Evolutionary conservation across 352 stramenopile genomes (phyloP).

Genomic region (Phytophthora citrophthora): DNA sequence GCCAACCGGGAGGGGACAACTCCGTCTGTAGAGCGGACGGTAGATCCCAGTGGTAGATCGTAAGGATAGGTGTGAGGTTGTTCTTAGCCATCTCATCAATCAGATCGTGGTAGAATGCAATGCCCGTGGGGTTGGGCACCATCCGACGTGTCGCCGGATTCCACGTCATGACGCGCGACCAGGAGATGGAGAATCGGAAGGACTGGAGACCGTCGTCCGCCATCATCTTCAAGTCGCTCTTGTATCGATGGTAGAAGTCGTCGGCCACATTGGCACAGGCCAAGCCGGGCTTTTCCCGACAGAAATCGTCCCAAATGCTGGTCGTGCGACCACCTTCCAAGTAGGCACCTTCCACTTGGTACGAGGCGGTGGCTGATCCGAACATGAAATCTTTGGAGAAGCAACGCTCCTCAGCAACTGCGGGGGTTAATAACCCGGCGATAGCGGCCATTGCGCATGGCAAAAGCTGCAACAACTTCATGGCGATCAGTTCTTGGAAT

Average conservation of each 20-base stretch:
- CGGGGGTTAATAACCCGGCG: slow-evolving; percentile 5
- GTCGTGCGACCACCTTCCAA: slow-evolving; percentile 74
- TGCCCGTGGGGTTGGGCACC: slow-evolving; percentile 80
- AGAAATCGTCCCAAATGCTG: slow-evolving; percentile 94
- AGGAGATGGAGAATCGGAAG: slow-evolving; percentile 95
- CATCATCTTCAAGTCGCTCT: slow-evolving; percentile 94
- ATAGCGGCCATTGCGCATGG: slow-evolving; percentile 17
- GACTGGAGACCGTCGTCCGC: slow-evolving; percentile 87
- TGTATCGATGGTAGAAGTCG: slow-evolving; percentile 93
- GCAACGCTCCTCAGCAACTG: slow-evolving; percentile 32
- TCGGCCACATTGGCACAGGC: slow-evolving; percentile 92
- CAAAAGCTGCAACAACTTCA: slow-evolving; percentile 19
- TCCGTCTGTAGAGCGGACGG: slow-evolving; percentile 83
- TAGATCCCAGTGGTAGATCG: slow-evolving; percentile 95
- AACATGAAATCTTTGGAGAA: slow-evolving; percentile 74
- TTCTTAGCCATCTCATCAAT: slow-evolving; percentile 83
- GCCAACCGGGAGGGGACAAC: slow-evolving; percentile 67
- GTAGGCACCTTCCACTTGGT: slow-evolving; percentile 92
- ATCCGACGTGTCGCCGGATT: slow-evolving; percentile 52
- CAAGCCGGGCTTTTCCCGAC: slow-evolving; percentile 56
- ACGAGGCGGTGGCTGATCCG: slow-evolving; percentile 86
- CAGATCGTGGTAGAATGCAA: slow-evolving; percentile 93
- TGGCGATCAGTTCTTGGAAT: background rate
- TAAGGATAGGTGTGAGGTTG: slow-evolving; percentile 91
- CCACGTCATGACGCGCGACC: slow-evolving; percentile 89